Percentiles rank a stretch among this genome's conserved stretches.
These are phyloP conservation scores for Miscanthus lutarioriparius DNA, from an alignment of 176 grass and related monocot genomes.

Conservation along the genomic window DNA sequence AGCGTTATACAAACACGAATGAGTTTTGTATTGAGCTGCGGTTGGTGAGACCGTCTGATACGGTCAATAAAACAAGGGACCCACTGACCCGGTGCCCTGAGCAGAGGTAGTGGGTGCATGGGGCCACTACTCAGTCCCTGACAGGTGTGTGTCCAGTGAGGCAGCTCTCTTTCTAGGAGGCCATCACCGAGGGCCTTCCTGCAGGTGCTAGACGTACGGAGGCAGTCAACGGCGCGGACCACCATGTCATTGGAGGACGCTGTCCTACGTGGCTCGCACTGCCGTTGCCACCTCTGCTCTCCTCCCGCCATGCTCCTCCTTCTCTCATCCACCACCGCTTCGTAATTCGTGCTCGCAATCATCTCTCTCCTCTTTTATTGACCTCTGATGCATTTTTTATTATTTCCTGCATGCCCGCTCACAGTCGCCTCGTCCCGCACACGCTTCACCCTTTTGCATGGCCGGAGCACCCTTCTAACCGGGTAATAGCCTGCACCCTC, in stretches of 20 bases:
- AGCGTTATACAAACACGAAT: too few relatives aligned
- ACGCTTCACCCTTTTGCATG: constrained; percentile 63
- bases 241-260: constrained; percentile 38
- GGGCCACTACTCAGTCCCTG: constrained; percentile 33
- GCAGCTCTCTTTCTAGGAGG: not conserved
- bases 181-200: not conserved
- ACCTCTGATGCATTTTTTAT: not conserved
- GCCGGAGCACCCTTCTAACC: constrained; percentile 45
- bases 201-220: constrained; percentile 51
- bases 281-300: constrained; percentile 13
- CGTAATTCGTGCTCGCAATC: not conserved
- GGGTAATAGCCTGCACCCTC: constrained; percentile 49
- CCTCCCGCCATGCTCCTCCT: not conserved
- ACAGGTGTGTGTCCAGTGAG: constrained; percentile 20
- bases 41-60: too few relatives aligned
- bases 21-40: too few relatives aligned
- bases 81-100: constrained; percentile 30
- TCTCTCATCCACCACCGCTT: not conserved
- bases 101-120: constrained; percentile 32
- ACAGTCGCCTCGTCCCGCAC: constrained; percentile 40
- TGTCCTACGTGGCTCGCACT: constrained; percentile 47
- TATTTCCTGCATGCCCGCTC: constrained; percentile 7
- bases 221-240: constrained; percentile 57
- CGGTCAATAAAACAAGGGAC: constrained; percentile 40
- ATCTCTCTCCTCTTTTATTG: constrained; percentile 77